Percentiles rank a stretch among this genome's conserved stretches.
These are phyloP conservation scores for Escovopsis sp. DNA, from an alignment of 2,329 filamentous ascomycete species.

Conservation along the genomic window DNA sequence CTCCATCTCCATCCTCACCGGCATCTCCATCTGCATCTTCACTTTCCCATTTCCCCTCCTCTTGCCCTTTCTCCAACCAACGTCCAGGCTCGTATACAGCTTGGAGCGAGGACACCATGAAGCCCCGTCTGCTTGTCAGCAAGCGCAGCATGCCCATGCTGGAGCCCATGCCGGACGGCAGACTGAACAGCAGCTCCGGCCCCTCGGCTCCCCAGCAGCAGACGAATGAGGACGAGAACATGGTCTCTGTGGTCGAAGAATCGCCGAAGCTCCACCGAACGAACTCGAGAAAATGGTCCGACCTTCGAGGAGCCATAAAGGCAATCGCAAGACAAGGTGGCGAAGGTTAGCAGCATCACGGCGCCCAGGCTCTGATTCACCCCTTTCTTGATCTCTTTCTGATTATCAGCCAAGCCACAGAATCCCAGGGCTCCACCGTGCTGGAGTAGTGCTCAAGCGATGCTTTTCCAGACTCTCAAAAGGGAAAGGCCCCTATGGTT, in stretches of 20 bases:
- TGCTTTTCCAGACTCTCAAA: not conserved
- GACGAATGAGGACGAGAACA: conserved; percentile 3
- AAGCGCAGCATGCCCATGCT: conserved; percentile 13
- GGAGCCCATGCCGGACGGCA: conserved; percentile 7
- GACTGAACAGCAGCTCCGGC: conserved; percentile 5
- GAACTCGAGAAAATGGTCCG: conserved; percentile 19
- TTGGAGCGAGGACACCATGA: conserved; percentile 12
- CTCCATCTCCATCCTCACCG: not conserved
- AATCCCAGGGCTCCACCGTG: conserved; percentile 9
- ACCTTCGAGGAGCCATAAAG: conserved; percentile 19
- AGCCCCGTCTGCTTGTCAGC: conserved; percentile 12
- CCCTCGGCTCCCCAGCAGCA: conserved; percentile 3
- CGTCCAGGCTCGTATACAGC: too few species aligned
- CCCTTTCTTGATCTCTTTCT: not conserved
- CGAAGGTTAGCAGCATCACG: conserved; percentile 13
- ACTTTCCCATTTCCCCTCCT: too few species aligned
- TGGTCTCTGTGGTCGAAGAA: conserved; percentile 4
- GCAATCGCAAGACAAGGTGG: conserved; percentile 17
- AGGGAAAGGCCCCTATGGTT: conserved; percentile 5
- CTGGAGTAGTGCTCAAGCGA: conserved; percentile 6
- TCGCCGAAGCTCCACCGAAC: conserved; percentile 12
- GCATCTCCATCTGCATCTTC: too few species aligned
- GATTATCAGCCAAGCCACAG: conserved; percentile 5
- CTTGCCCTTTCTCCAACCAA: too few species aligned
- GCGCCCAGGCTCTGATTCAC: too few species aligned